Conservation (phyloP, 169 alveolate species). For the Eimeria sp. region DNA sequence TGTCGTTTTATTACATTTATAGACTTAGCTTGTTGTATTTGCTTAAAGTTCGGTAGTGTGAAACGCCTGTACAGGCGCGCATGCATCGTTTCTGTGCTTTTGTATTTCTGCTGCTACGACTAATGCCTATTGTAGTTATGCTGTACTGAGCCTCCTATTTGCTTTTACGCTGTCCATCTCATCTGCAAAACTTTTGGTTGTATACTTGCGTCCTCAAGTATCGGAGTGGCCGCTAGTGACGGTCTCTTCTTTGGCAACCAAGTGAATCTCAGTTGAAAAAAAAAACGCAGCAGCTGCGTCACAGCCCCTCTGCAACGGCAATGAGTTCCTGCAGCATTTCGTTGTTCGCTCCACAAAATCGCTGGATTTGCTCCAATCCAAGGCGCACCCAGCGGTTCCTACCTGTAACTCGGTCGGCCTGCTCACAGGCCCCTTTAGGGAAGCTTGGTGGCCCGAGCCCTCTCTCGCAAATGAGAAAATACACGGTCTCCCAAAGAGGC, state of each 20-base stretch:
- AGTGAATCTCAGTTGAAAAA: background rate
- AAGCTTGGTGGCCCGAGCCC: slow-evolving; percentile 14
- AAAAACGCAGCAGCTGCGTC: slow-evolving; percentile 18
- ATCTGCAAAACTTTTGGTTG: background rate
- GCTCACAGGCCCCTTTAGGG: background rate
- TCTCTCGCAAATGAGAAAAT: background rate
- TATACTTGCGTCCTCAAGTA: background rate
- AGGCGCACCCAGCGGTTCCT: slow-evolving; percentile 66
- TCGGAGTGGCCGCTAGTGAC: background rate
- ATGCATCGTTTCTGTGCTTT: background rate
- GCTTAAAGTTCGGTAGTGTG: background rate
- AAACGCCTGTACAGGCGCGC: background rate
- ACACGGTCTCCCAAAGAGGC: slow-evolving; percentile 10
- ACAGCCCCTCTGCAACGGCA: slow-evolving; percentile 67
- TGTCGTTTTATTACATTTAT: background rate
- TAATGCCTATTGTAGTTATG: background rate
- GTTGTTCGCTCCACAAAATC: slow-evolving; percentile 20
- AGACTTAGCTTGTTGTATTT: background rate
- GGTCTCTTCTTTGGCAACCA: background rate
- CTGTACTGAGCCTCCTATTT: background rate
- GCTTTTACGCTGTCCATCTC: background rate
- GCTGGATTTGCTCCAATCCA: slow-evolving; percentile 41
- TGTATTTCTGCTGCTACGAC: background rate
- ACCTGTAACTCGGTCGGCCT: background rate
- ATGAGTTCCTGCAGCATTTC: slow-evolving; percentile 37